phyloP scores from a whole-genome alignment of 176 grass and related monocot genomes.

The Cenchrus fungigraminus region DNA sequence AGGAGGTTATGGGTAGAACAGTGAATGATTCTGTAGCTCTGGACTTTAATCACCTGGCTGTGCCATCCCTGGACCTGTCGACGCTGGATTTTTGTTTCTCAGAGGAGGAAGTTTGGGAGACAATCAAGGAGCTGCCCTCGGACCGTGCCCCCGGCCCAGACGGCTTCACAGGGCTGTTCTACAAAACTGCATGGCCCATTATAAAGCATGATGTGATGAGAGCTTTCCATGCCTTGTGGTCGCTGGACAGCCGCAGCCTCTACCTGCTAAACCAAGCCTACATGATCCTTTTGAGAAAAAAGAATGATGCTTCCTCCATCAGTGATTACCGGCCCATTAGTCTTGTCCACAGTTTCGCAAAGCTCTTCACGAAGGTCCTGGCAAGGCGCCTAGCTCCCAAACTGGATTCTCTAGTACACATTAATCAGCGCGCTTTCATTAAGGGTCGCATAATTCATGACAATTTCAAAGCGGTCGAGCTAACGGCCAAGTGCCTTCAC shows the following conservation, averaged over 20 bases:
- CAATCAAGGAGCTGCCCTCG: too few species aligned
- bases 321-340: not conserved
- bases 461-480: not conserved
- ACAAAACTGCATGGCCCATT: not conserved
- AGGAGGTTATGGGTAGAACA: too few species aligned
- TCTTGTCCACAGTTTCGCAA: not conserved
- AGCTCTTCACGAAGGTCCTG: not conserved
- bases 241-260: not conserved
- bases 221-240: not conserved
- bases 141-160: too few species aligned
- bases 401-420: accelerated
- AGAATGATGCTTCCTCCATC: not conserved
- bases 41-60: too few species aligned
- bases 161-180: not conserved
- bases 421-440: not conserved
- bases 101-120: too few species aligned
- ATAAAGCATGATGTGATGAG: not conserved
- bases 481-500: too few species aligned
- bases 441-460: not conserved
- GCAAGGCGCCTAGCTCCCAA: not conserved
- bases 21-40: too few species aligned
- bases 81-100: too few species aligned
- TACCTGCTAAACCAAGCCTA: not conserved
- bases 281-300: not conserved
- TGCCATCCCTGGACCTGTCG: too few species aligned